Conservation (phyloP, 306 rosid species). For the Cicer chorassanicum region DNA sequence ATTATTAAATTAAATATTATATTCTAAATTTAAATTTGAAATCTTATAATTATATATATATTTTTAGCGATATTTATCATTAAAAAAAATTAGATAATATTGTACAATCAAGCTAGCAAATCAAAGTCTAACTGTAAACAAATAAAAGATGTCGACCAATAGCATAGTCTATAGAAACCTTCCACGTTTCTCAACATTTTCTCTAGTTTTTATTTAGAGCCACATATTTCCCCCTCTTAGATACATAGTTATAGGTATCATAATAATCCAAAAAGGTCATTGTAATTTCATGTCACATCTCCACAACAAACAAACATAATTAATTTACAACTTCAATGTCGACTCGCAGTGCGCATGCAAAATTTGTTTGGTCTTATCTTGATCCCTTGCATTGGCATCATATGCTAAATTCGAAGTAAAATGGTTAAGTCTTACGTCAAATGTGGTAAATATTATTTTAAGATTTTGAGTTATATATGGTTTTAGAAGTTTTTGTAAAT, state of each 20-base stretch:
- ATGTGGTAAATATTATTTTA: no score
- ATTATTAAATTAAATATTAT: no score
- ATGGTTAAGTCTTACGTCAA: no score
- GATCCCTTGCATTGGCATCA: neutral
- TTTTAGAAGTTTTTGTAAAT: no score
- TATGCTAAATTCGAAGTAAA: no score
- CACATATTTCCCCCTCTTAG: conserved; percentile 39
- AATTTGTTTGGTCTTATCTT: conserved; percentile 42
- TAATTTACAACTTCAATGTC: conserved; percentile 29
- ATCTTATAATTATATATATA: no score
- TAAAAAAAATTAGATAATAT: no score
- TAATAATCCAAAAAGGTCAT: conserved; percentile 44
- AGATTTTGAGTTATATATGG: no score
- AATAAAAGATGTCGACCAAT: conserved; percentile 19
- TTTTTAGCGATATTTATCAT: no score
- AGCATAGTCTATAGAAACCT: conserved; percentile 18
- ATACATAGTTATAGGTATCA: neutral
- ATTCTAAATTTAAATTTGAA: no score
- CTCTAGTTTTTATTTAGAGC: conserved; percentile 24
- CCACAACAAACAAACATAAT: conserved; percentile 18
- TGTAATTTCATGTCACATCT: conserved; percentile 44
- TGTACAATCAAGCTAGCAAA: conserved; percentile 2
- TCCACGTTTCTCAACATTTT: conserved; percentile 40
- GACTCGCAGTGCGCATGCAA: neutral
- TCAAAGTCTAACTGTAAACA: conserved; percentile 22